phyloP scores from a whole-genome alignment of 768 basidiomycete species.

The Termitomyces sp. region DNA sequence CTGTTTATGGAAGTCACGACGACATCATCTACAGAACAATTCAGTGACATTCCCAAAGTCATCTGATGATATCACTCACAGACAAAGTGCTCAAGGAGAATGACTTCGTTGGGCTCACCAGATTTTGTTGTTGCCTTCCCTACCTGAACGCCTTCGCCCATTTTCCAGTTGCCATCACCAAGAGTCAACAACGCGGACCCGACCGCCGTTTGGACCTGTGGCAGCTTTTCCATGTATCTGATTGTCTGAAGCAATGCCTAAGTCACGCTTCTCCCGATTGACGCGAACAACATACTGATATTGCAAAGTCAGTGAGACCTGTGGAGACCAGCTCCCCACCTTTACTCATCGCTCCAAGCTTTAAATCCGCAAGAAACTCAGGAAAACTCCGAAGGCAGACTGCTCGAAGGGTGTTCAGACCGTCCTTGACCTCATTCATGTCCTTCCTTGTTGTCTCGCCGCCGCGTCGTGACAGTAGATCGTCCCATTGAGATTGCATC shows the following conservation, averaged over 20 bases:
- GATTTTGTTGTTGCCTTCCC: constrained; percentile 40
- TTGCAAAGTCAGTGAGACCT: constrained; percentile 58
- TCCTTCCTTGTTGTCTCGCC: constrained; percentile 37
- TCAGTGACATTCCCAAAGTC: not conserved
- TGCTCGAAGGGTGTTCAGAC: constrained; percentile 56
- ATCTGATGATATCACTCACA: constrained; percentile 39
- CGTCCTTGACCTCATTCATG: constrained; percentile 71
- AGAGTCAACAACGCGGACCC: constrained; percentile 62
- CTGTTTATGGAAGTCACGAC: constrained; percentile 60
- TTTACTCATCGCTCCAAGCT: constrained; percentile 54
- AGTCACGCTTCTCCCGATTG: not conserved
- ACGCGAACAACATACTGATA: constrained; percentile 38
- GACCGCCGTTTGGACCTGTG: constrained; percentile 66
- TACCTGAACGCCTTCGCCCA: constrained; percentile 78
- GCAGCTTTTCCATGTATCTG: constrained; percentile 65
- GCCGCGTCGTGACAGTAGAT: constrained; percentile 51
- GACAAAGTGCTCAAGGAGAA: constrained; percentile 71
- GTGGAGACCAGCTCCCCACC: constrained; percentile 56
- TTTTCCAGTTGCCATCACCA: constrained; percentile 89
- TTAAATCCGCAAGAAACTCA: constrained; percentile 78
- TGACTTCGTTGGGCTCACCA: constrained; percentile 52
- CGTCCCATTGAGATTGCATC: constrained; percentile 65
- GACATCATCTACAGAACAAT: constrained; percentile 57
- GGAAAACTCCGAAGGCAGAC: constrained; percentile 82
- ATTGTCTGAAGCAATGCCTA: constrained; percentile 45